These are phyloP conservation scores for Rhododendron kiyosumense DNA, from an alignment of 148 eudicot species.

Conservation along the genomic window DNA sequence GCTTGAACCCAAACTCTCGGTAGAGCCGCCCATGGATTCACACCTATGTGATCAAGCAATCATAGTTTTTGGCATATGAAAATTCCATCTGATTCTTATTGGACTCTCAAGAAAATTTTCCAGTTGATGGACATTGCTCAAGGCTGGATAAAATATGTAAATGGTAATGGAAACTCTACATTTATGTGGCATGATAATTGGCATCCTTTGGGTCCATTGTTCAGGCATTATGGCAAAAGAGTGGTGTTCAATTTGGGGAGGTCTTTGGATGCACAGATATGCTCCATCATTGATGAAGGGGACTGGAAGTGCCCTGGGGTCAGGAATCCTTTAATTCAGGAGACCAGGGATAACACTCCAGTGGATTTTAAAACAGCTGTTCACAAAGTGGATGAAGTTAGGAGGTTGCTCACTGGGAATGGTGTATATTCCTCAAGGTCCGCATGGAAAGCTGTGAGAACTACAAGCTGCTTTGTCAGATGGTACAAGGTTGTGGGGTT, in stretches of 20 bases:
- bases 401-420: background rate
- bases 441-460: too few species aligned
- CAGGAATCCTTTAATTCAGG: background rate
- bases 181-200: background rate
- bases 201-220: background rate
- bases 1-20: too few species aligned
- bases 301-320: background rate
- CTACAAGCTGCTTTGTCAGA: too few species aligned
- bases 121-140: background rate
- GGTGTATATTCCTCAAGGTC: too few species aligned
- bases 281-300: too few species aligned
- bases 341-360: background rate
- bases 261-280: too few species aligned
- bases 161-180: background rate
- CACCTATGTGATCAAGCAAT: background rate
- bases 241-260: background rate
- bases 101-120: background rate
- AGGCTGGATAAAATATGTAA: background rate
- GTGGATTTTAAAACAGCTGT: background rate
- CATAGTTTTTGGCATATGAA: background rate
- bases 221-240: background rate
- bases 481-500: background rate
- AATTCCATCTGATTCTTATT: background rate
- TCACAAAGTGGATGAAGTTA: background rate
- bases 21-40: too few species aligned